Base-by-base conservation (phyloP, 371 early-diverging fungal species). In the Coemansia sp. region DNA sequence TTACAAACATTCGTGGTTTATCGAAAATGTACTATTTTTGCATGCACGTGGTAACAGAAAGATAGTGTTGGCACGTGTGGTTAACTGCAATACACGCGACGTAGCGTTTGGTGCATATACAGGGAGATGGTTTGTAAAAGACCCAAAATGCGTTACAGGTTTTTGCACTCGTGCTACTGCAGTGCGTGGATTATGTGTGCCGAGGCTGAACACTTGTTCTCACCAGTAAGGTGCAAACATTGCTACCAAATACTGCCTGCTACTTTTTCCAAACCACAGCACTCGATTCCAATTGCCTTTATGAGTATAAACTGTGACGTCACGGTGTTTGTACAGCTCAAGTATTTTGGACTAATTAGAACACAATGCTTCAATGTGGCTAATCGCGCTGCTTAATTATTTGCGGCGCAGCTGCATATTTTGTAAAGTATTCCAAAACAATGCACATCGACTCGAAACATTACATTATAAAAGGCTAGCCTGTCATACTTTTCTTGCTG, bases 1-100 rank as follows among this genome's bases (percentile, higher is more conserved):
- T 56, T 56, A 56, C 56, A 56, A 56, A 56, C 56, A 56, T 56
- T 56, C 20, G 33, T 56, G 56, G 37, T 18, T 4, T 33, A 56
- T 28, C 28, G 30, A 25, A 56, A 33, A 20, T 16, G 12, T 16
- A 44, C 44, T 44, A 44, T 16, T 44, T 44, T 44, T 44, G 5
- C 6, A 44, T 44, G 44, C 44, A 44, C 44, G 16, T 16, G 44
- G 44, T 44, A 44, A 44, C 44, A n/a, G 16, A n/a, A 12, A 44
- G 12, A 44, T 12, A 44, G 33, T 33, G 33, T 33, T 33, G 33
- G 9, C 33, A 33, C 33, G 9, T 33, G 33, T 9, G 33, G 8
- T 8, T 33, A 33, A 33, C 33, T 33, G 33, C 9, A 33, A 33
- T 33, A 33, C 33, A 7, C 2, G 33, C 33, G 33, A 33, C 33